These are phyloP conservation scores for Exobasidium cylindrosporum DNA, from an alignment of 1,284 basidiomycete species.

Conservation along the genomic window DNA sequence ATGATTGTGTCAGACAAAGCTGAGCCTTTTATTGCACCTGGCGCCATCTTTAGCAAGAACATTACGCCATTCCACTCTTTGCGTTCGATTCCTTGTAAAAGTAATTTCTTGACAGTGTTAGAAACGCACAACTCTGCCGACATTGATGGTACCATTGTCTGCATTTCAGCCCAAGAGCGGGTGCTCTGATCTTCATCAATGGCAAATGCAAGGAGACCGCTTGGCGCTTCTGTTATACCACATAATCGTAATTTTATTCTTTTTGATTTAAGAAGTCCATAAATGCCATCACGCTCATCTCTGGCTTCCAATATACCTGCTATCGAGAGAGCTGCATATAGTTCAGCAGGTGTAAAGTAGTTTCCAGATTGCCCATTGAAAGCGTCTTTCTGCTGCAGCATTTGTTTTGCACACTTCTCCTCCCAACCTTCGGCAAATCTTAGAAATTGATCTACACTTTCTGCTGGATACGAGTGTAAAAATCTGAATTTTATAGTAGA, in stretches of 20 bases:
- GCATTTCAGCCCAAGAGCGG: conserved; percentile 25
- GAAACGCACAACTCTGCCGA: background rate
- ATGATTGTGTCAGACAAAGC: conserved; percentile 1
- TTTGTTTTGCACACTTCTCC: conserved; percentile 25
- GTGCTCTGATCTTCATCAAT: conserved; percentile 25
- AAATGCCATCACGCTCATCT: conserved; percentile 21
- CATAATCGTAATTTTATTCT: conserved; percentile 23
- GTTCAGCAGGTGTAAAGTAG: conserved; percentile 16
- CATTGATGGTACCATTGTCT: conserved; percentile 8
- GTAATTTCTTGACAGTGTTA: background rate
- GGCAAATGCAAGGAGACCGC: conserved; percentile 26
- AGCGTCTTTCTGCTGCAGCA: conserved; percentile 18
- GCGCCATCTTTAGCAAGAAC: background rate
- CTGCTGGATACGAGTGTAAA: conserved; percentile 24
- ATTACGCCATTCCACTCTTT: background rate
- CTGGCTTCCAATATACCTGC: conserved; percentile 17
- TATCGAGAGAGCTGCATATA: conserved; percentile 30
- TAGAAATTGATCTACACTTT: conserved; percentile 32
- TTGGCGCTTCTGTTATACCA: conserved; percentile 28
- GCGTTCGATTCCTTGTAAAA: background rate
- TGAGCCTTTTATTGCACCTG: background rate
- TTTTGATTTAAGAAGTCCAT: conserved; percentile 20
- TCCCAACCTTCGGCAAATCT: conserved; percentile 33
- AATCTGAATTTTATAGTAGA: too few species aligned
- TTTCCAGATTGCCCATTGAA: background rate